These are phyloP conservation scores for Alternaria rosae DNA, from an alignment of 2,329 filamentous ascomycete genomes.

Conservation along the genomic window DNA sequence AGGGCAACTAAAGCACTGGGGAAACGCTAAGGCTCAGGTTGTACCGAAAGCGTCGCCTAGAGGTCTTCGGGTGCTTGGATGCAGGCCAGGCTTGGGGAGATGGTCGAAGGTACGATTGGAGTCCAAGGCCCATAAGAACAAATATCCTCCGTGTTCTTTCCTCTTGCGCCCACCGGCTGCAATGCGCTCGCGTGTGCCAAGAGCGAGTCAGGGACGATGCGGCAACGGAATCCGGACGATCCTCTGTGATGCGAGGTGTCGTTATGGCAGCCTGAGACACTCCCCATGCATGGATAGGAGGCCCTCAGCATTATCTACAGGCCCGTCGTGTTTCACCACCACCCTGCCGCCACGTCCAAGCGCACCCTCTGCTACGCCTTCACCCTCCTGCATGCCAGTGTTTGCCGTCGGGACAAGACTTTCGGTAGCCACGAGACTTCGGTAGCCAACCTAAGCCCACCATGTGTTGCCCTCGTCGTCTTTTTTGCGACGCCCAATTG, in stretches of 20 bases:
- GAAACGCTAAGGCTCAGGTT: conserved; percentile 22
- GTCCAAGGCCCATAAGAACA: conserved; percentile 2
- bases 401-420: conserved; percentile 11
- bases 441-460: conserved; percentile 24
- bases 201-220: conserved; percentile 29
- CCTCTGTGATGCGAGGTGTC: conserved; percentile 19
- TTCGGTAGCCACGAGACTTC: conserved; percentile 2
- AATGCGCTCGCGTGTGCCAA: conserved; percentile 30
- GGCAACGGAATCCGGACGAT: conserved; percentile 28
- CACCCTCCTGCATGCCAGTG: conserved; percentile 6
- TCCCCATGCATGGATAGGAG: conserved; percentile 40
- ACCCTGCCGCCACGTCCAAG: conserved; percentile 24
- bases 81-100: conserved; percentile 4
- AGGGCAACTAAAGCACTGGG: conserved; percentile 25
- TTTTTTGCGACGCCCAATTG: not conserved
- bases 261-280: conserved; percentile 30
- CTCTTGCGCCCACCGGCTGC: conserved; percentile 7
- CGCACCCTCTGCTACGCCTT: conserved; percentile 12
- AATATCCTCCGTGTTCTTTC: not conserved
- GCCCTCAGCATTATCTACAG: conserved; percentile 34
- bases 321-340: conserved; percentile 41
- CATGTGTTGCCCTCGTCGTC: conserved; percentile 15
- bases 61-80: conserved; percentile 7
- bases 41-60: conserved; percentile 7
- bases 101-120: not conserved